A percentile compares a stretch with the other conserved stretches of the same genome.
These are phyloP conservation scores for Cladosporium sp. DNA, from an alignment of 2,329 filamentous ascomycete species.

Conservation along the genomic window DNA sequence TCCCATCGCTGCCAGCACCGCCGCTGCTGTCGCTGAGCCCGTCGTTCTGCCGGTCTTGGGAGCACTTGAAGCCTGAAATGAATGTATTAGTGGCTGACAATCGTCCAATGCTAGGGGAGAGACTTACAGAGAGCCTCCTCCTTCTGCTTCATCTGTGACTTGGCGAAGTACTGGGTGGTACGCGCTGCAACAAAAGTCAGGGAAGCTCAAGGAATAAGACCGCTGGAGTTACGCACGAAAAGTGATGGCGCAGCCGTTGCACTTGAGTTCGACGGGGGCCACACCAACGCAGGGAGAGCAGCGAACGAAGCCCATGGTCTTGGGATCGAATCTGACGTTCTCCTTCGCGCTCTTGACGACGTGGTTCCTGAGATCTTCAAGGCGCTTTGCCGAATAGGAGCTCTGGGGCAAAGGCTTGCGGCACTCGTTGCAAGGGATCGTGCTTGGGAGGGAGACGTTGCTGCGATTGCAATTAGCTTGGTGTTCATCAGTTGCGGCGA, in stretches of 20 bases:
- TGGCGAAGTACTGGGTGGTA: no score
- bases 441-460: background rate
- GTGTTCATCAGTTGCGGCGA: no score
- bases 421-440: constrained; percentile 20
- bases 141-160: background rate
- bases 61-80: constrained; percentile 4
- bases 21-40: background rate
- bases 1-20: background rate
- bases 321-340: constrained; percentile 12
- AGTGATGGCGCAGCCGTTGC: constrained; percentile 21
- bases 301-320: constrained; percentile 10
- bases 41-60: constrained; percentile 1
- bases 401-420: constrained; percentile 11
- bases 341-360: constrained; percentile 2
- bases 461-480: background rate
- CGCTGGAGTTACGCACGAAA: background rate
- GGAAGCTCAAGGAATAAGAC: no score
- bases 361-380: constrained; percentile 13
- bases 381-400: constrained; percentile 17
- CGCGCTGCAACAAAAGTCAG: no score
- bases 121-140: background rate
- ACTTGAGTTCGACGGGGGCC: constrained; percentile 23
- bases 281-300: constrained; percentile 22
- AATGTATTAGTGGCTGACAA: background rate
- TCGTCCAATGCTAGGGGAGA: no score